These are phyloP conservation scores for Botryotinia globosa DNA, from an alignment of 2,329 filamentous ascomycete genomes.

Conservation along the genomic window DNA sequence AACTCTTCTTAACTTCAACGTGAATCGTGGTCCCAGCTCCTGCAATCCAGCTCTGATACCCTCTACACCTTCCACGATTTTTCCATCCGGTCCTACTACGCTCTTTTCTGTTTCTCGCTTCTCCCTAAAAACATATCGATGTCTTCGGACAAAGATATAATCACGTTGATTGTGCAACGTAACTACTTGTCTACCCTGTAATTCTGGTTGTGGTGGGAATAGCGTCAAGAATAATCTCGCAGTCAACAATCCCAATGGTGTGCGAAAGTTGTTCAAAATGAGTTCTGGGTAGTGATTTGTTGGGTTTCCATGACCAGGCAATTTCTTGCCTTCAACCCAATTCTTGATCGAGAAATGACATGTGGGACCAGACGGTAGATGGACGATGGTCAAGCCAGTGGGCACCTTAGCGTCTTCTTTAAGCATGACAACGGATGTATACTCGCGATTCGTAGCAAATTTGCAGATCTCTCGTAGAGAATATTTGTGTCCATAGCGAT, in stretches of 20 bases:
- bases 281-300: conserved; percentile 90
- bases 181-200: conserved; percentile 83
- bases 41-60: conserved; percentile 83
- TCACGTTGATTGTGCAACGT: conserved; percentile 94
- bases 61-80: conserved; percentile 80
- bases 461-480: conserved; percentile 84
- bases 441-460: conserved; percentile 78
- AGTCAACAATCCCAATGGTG: conserved; percentile 82
- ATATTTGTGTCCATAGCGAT: conserved; percentile 86
- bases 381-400: conserved; percentile 76
- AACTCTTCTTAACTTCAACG: conserved; percentile 82
- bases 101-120: conserved; percentile 84
- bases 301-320: conserved; percentile 84
- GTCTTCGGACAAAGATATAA: conserved; percentile 88
- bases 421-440: conserved; percentile 78
- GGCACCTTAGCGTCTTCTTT: conserved; percentile 88
- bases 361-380: conserved; percentile 80
- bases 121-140: conserved; percentile 90
- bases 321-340: conserved; percentile 82
- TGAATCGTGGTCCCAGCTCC: conserved; percentile 81
- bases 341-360: conserved; percentile 91
- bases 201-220: conserved; percentile 78
- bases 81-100: conserved; percentile 77
- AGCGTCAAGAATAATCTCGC: conserved; percentile 79
- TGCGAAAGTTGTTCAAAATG: conserved; percentile 91